phyloP scores from a whole-genome alignment of 1,284 basidiomycete species.

The Trametes polyzona region DNA sequence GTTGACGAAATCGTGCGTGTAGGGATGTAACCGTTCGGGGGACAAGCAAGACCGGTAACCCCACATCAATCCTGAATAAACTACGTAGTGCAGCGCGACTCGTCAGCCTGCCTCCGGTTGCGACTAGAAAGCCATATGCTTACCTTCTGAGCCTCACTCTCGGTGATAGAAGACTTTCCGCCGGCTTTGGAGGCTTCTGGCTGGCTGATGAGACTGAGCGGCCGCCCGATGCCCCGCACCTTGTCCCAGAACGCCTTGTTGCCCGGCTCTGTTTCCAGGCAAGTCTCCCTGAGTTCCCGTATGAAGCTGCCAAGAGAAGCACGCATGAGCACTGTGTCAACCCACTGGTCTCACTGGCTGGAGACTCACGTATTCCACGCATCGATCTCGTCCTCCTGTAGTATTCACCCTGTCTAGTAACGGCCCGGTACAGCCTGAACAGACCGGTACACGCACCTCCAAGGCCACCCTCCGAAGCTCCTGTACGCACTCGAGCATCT shows the following conservation, averaged over 20 bases:
- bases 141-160: constrained; percentile 35
- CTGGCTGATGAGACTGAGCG: constrained; percentile 64
- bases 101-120: no score
- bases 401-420: not conserved
- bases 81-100: no score
- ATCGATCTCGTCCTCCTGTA: constrained; percentile 78
- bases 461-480: constrained; percentile 68
- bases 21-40: no score
- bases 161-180: constrained; percentile 56
- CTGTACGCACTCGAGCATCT: constrained; percentile 76
- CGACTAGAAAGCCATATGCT: no score
- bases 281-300: constrained; percentile 56
- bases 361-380: constrained; percentile 71
- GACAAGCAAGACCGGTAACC: no score
- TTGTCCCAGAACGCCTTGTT: constrained; percentile 69
- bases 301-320: constrained; percentile 53
- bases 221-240: constrained; percentile 52
- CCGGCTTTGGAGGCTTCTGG: constrained; percentile 62
- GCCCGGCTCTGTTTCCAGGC: constrained; percentile 52
- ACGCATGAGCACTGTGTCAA: not conserved
- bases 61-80: no score
- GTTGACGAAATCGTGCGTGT: no score
- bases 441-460: constrained; percentile 44
- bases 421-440: not conserved
- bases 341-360: no score